Base-by-base conservation (phyloP, 2,329 filamentous ascomycete species). In the Alternaria sp. region DNA sequence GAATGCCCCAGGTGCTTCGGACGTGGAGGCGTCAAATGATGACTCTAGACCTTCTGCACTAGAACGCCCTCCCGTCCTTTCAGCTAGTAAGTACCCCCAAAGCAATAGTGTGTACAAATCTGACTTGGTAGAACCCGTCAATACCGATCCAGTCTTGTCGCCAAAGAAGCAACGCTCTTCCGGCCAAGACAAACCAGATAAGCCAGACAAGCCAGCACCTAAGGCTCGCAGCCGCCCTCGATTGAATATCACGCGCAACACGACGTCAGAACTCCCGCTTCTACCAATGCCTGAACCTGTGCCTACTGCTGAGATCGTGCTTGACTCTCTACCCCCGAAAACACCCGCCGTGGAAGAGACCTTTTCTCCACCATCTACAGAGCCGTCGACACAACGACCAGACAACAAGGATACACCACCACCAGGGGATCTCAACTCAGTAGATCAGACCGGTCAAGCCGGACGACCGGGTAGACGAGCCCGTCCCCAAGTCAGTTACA, bases 401-500 rank as follows among this genome's bases (percentile, higher is more conserved):
- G 78, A 79, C 26, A 73, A 74, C 40, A 80, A 77, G 50, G 81
- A 83, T 57, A 84, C 82, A 19, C 82, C 82, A 57, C 81, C 81
- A 11, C 81, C 82, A 1, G 73, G 73, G 13, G 79, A 83, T 50
- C 71, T 83, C 1, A 75, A 63, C 59, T 76, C 75, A 26, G 67
- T 72, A 23, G 79, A 81, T 53, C 73, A 75, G 46, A 72, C 61
- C 15, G 75, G 73, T 21, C 74, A 75, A 40, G 73, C 72, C 17
- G 77, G 71, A 21, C 74, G 83, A 32, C 81, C 83, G 11, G 82
- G 80, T 3, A 78, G 84, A 59, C 78, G 84, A 62, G 82, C 82
- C 13, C 77, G 83, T 23, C 74, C 81, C 17, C 79, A 81, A 32
- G 83, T 85, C 52, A 84, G 81, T 71, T 85, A 85, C 63, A 83